Percentiles rank a stretch among this genome's conserved stretches.
Evolutionary conservation across 768 basidiomycete species (phyloP).

Genomic region (Hygrophorus russula): DNA sequence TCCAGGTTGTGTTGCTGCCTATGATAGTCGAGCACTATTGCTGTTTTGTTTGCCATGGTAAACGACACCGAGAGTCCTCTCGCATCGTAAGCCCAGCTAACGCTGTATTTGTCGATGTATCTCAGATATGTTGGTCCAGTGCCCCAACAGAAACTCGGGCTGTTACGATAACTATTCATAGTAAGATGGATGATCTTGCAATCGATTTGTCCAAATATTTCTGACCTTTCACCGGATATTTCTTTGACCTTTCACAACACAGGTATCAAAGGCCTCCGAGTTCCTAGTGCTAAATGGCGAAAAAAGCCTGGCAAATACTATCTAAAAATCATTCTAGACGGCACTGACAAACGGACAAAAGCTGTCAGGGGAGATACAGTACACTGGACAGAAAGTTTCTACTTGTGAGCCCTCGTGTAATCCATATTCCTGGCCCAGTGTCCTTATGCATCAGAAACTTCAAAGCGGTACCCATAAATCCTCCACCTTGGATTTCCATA

Average conservation of each 20-base stretch:
- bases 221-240: slow-evolving; percentile 41
- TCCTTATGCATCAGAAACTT: no score
- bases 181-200: no score
- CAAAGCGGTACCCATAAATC: background rate
- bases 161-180: no score
- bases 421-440: background rate
- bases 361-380: background rate
- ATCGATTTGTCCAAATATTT: no score
- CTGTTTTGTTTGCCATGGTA: no score
- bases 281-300: slow-evolving; percentile 2
- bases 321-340: background rate
- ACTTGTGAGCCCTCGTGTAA: slow-evolving; percentile 1
- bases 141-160: no score
- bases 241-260: slow-evolving; percentile 5
- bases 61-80: no score
- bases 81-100: no score
- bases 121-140: no score
- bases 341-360: background rate
- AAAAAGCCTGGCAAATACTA: slow-evolving; percentile 2
- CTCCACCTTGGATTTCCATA: background rate
- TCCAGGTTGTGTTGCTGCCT: no score
- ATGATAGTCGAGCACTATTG: no score
- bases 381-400: slow-evolving; percentile 1
- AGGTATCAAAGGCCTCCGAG: slow-evolving; percentile 1
- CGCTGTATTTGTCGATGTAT: no score